phyloP scores from a whole-genome alignment of 192 early-diverging fungal genomes.

The Backusella tuberculispora region DNA sequence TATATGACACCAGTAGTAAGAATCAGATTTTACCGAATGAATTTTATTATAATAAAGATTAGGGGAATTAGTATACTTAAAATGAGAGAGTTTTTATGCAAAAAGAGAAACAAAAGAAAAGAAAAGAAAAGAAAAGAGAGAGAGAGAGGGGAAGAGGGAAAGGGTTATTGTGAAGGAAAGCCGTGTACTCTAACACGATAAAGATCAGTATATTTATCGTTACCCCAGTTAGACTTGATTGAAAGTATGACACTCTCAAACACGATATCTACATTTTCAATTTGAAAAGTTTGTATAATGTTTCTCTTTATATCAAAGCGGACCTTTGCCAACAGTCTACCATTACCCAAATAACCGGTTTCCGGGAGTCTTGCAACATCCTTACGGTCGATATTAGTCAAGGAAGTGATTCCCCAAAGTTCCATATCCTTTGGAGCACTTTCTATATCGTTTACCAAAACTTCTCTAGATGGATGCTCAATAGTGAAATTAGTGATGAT shows the following conservation, averaged over 20 bases:
- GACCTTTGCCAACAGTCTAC: constrained; percentile 20
- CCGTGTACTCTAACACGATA: constrained; percentile 80
- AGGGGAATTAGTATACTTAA: not conserved
- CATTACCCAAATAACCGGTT: not conserved
- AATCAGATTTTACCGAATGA: not conserved
- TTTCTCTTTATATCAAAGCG: constrained; percentile 54
- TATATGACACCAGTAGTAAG: not conserved
- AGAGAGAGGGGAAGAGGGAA: not conserved
- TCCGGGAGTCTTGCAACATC: not conserved
- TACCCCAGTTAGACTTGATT: constrained; percentile 73
- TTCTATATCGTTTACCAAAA: constrained; percentile 55
- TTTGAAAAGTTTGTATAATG: constrained; percentile 48
- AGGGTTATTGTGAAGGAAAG: not conserved
- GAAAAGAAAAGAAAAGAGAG: not conserved
- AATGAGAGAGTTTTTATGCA: not conserved
- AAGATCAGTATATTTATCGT: constrained; percentile 70
- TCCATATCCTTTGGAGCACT: constrained; percentile 70
- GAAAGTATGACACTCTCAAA: constrained; percentile 60
- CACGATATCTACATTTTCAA: constrained; percentile 17
- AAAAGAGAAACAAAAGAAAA: not conserved
- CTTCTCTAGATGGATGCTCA: constrained; percentile 66
- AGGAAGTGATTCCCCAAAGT: constrained; percentile 55
- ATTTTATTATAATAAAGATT: not conserved
- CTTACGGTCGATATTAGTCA: not conserved
- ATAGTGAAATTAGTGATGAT: constrained; percentile 63